Evolutionary conservation across 768 basidiomycete genomes (phyloP), one percentile per base, ranked within the genome.

Genomic region (Gymnopilus dilepis): DNA sequence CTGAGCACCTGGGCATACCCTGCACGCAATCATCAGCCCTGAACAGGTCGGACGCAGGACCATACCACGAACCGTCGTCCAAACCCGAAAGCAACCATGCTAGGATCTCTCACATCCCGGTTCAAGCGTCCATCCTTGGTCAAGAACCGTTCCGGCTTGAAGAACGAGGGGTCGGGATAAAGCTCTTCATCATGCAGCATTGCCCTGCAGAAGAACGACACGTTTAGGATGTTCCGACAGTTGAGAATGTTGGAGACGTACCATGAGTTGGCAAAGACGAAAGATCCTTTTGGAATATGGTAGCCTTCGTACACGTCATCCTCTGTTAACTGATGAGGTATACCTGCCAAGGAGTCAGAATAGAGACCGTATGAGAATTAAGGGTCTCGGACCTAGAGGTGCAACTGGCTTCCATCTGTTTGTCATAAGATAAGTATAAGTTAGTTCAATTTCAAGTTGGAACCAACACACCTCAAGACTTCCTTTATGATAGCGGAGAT

Each of bases 251-350:
- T 22, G 22, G 24, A 41, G 9, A 21, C 30, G 2, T 56, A 74
- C 78, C 77, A 79, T 26, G 69, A 59, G 56, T 80, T 78, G 5
- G 62, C 69, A 17, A 77, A 65, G 22, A 78, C 72, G 3, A 74
- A 63, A 0, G 76, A 69, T 7, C 73, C 80, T 59, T 78, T 76
- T 0, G 81, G 83, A 33, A 84, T 78, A 40, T 70, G 70, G 59
- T 77, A 76, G 0, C 79, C 81, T 6, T 77, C 71, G 56, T 81
- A 84, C 3, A 73, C 64, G 61, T 84, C 83, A 34, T 84, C 80
- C 47, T 73, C 69, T 4, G 66, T 70, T 6, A 65, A 52, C 19
- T 65, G 56, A 54, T 78, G 77, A n/a, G 77, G 74, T 8, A 75
- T 61, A 21, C 68, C 75, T 76, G 26, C 11, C 47, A 30, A 5